Base-by-base conservation (phyloP, 768 basidiomycete species). In the Mycena metata region DNA sequence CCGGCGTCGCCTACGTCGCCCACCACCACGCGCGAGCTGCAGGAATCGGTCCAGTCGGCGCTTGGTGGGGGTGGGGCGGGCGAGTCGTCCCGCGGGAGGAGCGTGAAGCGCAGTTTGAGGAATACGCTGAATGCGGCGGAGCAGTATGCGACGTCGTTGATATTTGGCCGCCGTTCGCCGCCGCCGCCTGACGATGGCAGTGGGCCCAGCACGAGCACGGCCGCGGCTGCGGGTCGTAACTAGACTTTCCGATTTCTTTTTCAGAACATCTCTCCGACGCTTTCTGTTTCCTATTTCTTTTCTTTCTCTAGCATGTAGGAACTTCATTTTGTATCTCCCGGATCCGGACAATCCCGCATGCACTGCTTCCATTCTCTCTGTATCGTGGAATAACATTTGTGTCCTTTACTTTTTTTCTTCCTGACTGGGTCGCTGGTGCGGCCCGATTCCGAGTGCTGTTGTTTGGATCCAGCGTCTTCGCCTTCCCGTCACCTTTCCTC, bases 61-160 rank as follows among this genome's bases (percentile, higher is more conserved):
- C 65, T 78, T 8, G 76, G 75, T 19, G 65, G 72, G 61, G 79
- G 75, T 39, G 75, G 63, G 64, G 80, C 73, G 60, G 79, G 73
- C 50, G 79, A 52, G 50, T 10, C 51, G 66, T 82, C 77, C 45
- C 80, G 88, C 64, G 89, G 88, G 30, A 79, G 90, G 70, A 90
- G 86, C 72, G 89, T 90, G 42, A 91, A 87, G 76, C 83, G 89
- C 68, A 89, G 87, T 70, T 72, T 93, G 57, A 85, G 92, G 55
- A 91, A 86, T 65, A 92, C 91, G 16, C 77, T 93, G 50, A 88
- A 84, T 62, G 89, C 87, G 41, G 91, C 92, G 13, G 91, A 93
- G 73, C 88, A 90, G 61, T 90, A 90, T 74, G 89, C 90, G 6
- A 88, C 82, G 67, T 83, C 88, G 7, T 85, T 92, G 67, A 78